Conservation (phyloP, 371 early-diverging fungal genomes). For the Zancudomyces culisetae region DNA sequence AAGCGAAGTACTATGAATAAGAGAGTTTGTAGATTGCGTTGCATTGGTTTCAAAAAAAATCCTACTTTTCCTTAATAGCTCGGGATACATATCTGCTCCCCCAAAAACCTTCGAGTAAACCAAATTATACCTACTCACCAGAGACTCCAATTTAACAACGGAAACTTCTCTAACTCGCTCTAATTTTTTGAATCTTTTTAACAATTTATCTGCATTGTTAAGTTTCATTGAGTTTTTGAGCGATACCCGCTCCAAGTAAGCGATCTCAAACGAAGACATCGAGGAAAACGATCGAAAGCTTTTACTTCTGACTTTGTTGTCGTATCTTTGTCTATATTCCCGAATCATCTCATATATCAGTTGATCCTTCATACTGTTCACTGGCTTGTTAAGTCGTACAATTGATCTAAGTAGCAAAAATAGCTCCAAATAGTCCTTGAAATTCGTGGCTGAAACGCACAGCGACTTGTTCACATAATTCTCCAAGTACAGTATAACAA, state of each 20-base stretch:
- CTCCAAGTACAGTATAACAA: slow-evolving; percentile 19
- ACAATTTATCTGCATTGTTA: not conserved
- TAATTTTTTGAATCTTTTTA: not conserved
- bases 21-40: not conserved
- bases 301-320: slow-evolving; percentile 7
- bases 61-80: too few species aligned
- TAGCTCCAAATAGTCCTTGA: slow-evolving; percentile 15
- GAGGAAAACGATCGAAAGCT: slow-evolving; percentile 10
- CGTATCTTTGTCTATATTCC: slow-evolving; percentile 19
- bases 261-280: not conserved
- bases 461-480: slow-evolving; percentile 13
- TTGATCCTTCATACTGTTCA: slow-evolving; percentile 7
- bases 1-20: not conserved
- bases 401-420: slow-evolving; percentile 12
- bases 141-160: not conserved
- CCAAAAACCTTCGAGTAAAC: not conserved
- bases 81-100: too few species aligned
- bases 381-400: slow-evolving; percentile 9
- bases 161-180: not conserved
- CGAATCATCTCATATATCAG: slow-evolving; percentile 12
- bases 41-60: not conserved
- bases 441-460: slow-evolving; percentile 13
- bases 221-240: too few species aligned
- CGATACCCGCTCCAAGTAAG: too few species aligned
- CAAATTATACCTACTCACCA: not conserved